Conservation (phyloP, 345 rosid genomes). For the Atalantia buxifolia region DNA sequence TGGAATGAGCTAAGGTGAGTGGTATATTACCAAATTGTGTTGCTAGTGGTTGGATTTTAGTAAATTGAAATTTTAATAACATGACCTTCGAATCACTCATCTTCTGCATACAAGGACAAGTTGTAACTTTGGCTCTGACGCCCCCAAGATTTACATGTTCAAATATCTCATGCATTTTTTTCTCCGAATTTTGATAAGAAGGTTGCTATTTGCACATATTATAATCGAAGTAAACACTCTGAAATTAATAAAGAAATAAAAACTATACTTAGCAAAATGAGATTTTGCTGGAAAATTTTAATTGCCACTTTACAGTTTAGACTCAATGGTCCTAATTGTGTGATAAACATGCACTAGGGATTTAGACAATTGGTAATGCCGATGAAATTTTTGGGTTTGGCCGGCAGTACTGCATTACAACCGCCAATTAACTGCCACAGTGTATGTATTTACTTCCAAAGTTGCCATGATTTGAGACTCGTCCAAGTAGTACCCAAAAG, state of each 20-base stretch:
- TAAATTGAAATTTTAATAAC: constrained; percentile 15
- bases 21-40: constrained; percentile 28
- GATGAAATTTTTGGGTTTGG: not conserved
- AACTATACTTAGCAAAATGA: no score
- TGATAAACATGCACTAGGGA: not conserved
- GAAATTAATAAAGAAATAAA: not conserved
- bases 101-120: constrained; percentile 20
- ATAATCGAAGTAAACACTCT: not conserved
- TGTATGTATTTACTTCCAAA: no score
- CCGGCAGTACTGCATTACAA: not conserved
- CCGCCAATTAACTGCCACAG: not conserved
- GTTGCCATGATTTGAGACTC: no score
- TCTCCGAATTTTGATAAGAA: not conserved
- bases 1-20: constrained; percentile 22
- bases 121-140: constrained; percentile 43
- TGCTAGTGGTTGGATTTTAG: constrained; percentile 33
- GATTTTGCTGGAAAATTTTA: not conserved
- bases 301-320: not conserved
- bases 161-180: constrained; percentile 1
- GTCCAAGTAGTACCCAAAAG: no score
- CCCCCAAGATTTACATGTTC: constrained; percentile 19
- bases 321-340: not conserved
- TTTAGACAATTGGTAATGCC: not conserved
- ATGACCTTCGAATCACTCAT: constrained; percentile 22
- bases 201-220: not conserved